Conservation (phyloP, 768 basidiomycete species). For the Pleurotus citrinopileatus region DNA sequence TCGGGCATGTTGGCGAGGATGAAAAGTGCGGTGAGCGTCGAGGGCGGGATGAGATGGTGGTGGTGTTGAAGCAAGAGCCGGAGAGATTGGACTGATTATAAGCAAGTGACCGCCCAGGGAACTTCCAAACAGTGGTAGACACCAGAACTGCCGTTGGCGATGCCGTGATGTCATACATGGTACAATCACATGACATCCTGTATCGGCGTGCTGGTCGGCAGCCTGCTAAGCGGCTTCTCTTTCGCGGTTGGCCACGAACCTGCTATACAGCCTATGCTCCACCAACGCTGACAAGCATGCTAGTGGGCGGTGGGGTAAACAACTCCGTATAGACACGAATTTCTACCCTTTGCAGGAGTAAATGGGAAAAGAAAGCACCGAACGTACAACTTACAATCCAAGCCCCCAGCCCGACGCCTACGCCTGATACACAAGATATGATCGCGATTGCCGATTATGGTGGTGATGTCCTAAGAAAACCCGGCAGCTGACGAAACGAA, state of each 20-base stretch:
- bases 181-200: slow-evolving; percentile 4
- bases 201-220: not conserved
- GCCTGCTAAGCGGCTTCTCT: not conserved
- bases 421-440: not conserved
- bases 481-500: not conserved
- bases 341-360: no score
- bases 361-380: not conserved
- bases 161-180: slow-evolving; percentile 6
- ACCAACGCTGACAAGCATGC: no score
- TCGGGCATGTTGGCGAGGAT: slow-evolving; percentile 37
- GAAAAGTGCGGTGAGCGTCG: not conserved
- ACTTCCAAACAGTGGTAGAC: slow-evolving; percentile 8
- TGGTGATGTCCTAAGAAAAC: not conserved
- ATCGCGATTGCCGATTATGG: not conserved
- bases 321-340: no score
- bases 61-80: not conserved
- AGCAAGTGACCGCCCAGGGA: slow-evolving; percentile 6
- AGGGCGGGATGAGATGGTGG: not conserved
- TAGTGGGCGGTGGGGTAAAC: no score
- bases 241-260: not conserved
- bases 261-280: not conserved
- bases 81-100: not conserved
- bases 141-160: slow-evolving; percentile 5
- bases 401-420: not conserved
- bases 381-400: not conserved